phyloP scores from a whole-genome alignment of 2,329 filamentous ascomycete genomes.

The Sporothrix humicola region DNA sequence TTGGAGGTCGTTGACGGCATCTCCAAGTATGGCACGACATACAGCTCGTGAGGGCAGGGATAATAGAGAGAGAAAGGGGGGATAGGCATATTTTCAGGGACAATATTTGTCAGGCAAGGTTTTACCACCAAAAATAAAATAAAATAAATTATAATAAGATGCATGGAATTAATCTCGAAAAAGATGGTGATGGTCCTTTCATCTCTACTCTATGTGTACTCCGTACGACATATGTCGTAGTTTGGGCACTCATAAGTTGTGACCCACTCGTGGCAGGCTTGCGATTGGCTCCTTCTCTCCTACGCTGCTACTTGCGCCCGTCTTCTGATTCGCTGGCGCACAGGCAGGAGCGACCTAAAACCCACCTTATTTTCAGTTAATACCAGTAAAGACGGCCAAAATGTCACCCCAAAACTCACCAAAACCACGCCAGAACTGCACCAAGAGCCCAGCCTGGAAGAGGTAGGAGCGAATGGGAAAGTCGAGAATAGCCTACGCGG shows the following conservation, averaged over 20 bases:
- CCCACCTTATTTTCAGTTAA: background rate
- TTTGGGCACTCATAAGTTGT: background rate
- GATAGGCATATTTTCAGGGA: slow-evolving; percentile 8
- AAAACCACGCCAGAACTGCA: background rate
- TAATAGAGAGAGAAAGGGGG: background rate
- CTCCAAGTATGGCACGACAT: slow-evolving; percentile 49
- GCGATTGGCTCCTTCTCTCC: slow-evolving; percentile 1
- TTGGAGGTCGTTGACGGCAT: slow-evolving; percentile 49
- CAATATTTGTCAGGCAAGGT: background rate
- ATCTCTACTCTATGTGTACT: background rate
- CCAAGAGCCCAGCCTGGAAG: background rate
- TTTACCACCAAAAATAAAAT: background rate
- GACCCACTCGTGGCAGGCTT: background rate
- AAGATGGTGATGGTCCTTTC: background rate
- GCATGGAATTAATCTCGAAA: background rate
- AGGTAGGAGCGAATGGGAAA: background rate
- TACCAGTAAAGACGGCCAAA: background rate
- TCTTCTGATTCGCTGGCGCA: slow-evolving; percentile 20
- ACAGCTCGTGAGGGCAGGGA: slow-evolving; percentile 8
- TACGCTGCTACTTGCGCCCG: slow-evolving; percentile 18
- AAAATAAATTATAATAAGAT: background rate
- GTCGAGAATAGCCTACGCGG: background rate
- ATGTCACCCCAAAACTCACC: background rate
- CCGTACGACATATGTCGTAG: background rate
- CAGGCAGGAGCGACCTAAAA: background rate